Evolutionary conservation across 2,329 filamentous ascomycete species (phyloP), one percentile per base, ranked within the genome.

Genomic region (Fusarium sp.): DNA sequence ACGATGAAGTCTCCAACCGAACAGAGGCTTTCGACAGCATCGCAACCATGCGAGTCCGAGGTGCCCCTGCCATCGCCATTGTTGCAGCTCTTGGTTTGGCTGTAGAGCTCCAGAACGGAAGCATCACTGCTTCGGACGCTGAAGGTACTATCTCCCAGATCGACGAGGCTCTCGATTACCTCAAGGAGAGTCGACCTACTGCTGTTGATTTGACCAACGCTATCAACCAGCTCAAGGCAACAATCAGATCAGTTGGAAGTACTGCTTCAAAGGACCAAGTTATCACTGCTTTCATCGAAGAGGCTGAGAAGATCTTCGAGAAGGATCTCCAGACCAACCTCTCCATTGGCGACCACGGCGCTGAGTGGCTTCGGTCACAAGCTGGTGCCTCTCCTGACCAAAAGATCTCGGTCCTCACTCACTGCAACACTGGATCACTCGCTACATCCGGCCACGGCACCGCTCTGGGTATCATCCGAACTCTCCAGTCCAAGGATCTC

Each of bases 371-470:
- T 34, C 81, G 89, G 60, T 82, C 85, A 43, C 88, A 93, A 76
- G 83, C 81, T 22, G 78, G 81, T 72, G 80, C 85, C 78, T 78
- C 85, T 43, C 51, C 81, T 69, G 79, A 86, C 70, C 75, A 84
- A 78, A 72, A 79, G 58, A 74, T 97, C 49, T 93, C 93, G n/a
- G 91, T 99, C 45, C 83, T 99, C 72, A 99, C 96, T 13, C 97
- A 99, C 81, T 99, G 96, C 85, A 99, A 99, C 80, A 99, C 96
- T 24, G 96, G 96, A 29, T 98, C 95, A 22, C 90, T 99, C 34
- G 96, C 96, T 27, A 99, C 96, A 3, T 97, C 96, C 18, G 96
- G 96, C n/a, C 97, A 98, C 78, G 96, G 96, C 54, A 99, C 96
- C 13, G 96, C 96, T 0, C 85, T 99, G 5, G 96, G 96, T 24